Percentiles rank a stretch among this genome's conserved stretches.
Conservation (phyloP, 2,329 filamentous ascomycete genomes). For the Aspergillus eucalypticola region DNA sequence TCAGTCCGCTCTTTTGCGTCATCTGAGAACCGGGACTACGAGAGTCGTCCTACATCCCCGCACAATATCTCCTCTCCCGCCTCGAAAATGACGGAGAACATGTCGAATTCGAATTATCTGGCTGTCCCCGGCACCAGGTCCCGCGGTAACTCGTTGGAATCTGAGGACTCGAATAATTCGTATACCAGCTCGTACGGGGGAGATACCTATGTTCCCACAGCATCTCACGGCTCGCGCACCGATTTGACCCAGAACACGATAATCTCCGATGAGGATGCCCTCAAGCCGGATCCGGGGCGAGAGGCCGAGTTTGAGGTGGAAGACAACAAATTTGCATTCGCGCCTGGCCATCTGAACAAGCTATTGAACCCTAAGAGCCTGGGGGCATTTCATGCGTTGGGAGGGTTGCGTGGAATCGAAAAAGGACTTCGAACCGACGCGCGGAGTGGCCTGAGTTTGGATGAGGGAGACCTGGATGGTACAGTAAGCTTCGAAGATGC, state of each 20-base stretch:
- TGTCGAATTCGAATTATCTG: slow-evolving; percentile 58
- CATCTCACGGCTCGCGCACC: slow-evolving; percentile 46
- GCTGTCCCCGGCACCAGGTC: slow-evolving; percentile 65
- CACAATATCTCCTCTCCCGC: slow-evolving; percentile 68
- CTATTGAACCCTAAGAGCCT: slow-evolving; percentile 78
- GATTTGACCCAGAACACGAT: slow-evolving; percentile 50
- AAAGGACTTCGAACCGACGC: slow-evolving; percentile 70
- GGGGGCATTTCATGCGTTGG: slow-evolving; percentile 71
- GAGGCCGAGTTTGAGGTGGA: slow-evolving; percentile 68
- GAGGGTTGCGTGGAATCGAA: slow-evolving; percentile 70
- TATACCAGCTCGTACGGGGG: slow-evolving; percentile 53
- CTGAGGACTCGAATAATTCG: slow-evolving; percentile 57
- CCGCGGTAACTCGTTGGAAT: slow-evolving; percentile 65
- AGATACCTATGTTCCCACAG: slow-evolving; percentile 53
- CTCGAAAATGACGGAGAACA: slow-evolving; percentile 51
- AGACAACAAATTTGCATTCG: slow-evolving; percentile 71
- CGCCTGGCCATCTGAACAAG: slow-evolving; percentile 72
- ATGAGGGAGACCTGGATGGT: slow-evolving; percentile 67
- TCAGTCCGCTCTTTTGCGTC: slow-evolving; percentile 58
- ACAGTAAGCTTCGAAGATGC: slow-evolving; percentile 68
- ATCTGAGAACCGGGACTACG: slow-evolving; percentile 57
- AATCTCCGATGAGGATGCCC: slow-evolving; percentile 62
- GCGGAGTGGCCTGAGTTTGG: slow-evolving; percentile 65
- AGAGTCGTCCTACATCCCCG: slow-evolving; percentile 65
- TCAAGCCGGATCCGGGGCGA: slow-evolving; percentile 69